Conservation (phyloP, 768 basidiomycete species). For the Boletus barrowsii region DNA sequence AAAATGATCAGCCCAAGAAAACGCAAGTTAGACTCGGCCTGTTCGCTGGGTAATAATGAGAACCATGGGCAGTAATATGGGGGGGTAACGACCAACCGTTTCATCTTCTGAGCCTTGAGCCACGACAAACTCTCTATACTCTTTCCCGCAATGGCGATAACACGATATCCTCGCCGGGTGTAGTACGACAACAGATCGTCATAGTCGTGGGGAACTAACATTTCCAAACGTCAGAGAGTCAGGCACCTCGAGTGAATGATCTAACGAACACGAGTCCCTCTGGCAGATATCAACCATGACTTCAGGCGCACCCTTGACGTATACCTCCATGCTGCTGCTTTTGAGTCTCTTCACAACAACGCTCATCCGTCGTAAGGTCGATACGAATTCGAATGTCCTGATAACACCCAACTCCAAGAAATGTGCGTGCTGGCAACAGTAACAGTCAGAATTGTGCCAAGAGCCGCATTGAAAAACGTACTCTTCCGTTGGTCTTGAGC, state of each 20-base stretch:
- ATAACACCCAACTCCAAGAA: conserved; percentile 97
- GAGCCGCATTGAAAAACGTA: conserved; percentile 29
- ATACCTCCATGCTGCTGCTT: conserved; percentile 94
- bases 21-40: conserved; percentile 84
- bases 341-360: conserved; percentile 95
- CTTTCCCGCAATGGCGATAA: conserved; percentile 97
- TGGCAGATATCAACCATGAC: conserved; percentile 97
- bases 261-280: conserved; percentile 77
- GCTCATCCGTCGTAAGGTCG: conserved; percentile 91
- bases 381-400: conserved; percentile 94
- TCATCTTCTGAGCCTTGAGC: conserved; percentile 96
- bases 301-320: conserved; percentile 99
- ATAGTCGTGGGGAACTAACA: conserved; percentile 89
- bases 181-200: conserved; percentile 96
- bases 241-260: not conserved
- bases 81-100: conserved; percentile 53
- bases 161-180: conserved; percentile 93
- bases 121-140: conserved; percentile 90
- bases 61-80: not conserved
- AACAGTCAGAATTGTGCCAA: not conserved
- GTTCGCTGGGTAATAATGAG: conserved; percentile 57
- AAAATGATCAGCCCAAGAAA: conserved; percentile 97
- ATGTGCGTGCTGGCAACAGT: conserved; percentile 72
- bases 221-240: conserved; percentile 13
- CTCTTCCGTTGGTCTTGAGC: conserved; percentile 77